phyloP scores from a whole-genome alignment of 805 yeast species.

The Blastobotrys americana region DNA sequence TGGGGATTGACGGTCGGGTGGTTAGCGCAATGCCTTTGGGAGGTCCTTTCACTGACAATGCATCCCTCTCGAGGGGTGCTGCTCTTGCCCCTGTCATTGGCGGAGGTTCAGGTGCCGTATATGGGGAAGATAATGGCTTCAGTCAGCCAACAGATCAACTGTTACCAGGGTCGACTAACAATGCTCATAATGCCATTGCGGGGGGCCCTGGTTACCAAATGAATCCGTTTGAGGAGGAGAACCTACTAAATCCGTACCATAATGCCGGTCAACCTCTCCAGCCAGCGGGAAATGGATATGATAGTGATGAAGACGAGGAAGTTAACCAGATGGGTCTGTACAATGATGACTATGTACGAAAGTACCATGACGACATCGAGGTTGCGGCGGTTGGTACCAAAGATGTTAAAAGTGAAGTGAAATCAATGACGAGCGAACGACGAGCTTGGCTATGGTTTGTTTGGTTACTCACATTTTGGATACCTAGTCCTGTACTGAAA shows the following conservation, averaged over 20 bases:
- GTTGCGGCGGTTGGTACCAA: conserved; percentile 15
- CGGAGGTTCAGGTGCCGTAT: background rate
- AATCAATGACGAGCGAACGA: conserved; percentile 26
- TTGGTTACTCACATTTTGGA: conserved; percentile 38
- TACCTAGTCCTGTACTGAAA: conserved; percentile 32
- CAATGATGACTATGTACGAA: conserved; percentile 32
- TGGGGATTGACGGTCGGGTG: conserved; percentile 11
- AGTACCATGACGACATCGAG: conserved; percentile 29
- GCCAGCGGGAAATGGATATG: background rate
- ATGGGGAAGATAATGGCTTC: background rate
- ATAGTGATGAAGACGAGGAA: conserved; percentile 14
- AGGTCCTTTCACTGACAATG: background rate
- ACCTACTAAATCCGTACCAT: background rate
- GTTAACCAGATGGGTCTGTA: conserved; percentile 30
- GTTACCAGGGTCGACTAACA: background rate
- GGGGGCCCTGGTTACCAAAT: background rate
- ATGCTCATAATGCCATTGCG: background rate
- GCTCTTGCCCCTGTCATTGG: background rate
- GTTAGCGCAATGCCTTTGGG: background rate
- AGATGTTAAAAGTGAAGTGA: conserved; percentile 24
- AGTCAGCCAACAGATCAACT: background rate
- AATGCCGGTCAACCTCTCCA: background rate
- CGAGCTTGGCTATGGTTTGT: conserved; percentile 34
- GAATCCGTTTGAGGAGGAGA: background rate
- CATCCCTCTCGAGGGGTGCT: conserved; percentile 1